These are phyloP conservation scores for Alisma plantagoaquatica DNA, from an alignment of 106 monocot genomes.

Conservation along the genomic window DNA sequence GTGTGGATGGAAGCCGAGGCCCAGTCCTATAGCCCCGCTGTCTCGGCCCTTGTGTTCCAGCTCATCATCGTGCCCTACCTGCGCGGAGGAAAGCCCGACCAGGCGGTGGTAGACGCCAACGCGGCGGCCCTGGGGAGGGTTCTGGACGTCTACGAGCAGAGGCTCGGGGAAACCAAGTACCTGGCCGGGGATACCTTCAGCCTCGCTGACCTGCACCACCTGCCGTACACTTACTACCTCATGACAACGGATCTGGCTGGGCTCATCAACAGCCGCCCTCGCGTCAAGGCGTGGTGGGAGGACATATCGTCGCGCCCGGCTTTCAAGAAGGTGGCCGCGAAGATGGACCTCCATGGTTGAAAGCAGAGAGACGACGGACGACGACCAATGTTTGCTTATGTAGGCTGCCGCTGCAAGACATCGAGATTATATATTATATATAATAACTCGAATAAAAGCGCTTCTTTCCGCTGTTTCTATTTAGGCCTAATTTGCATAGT, in stretches of 20 bases:
- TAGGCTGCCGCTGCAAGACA: too few relatives aligned
- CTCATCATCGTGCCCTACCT: slow-evolving; percentile 24
- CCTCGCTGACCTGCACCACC: slow-evolving; percentile 42
- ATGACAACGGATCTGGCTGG: slow-evolving; percentile 17
- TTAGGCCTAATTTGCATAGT: too few relatives aligned
- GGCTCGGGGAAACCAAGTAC: slow-evolving; percentile 34
- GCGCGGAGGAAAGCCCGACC: slow-evolving; percentile 20
- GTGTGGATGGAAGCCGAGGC: slow-evolving; percentile 52
- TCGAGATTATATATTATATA: too few relatives aligned
- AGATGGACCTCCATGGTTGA: not conserved
- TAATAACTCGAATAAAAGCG: too few relatives aligned
- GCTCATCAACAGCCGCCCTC: slow-evolving; percentile 29
- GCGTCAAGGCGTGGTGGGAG: slow-evolving; percentile 47
- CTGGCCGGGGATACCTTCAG: slow-evolving; percentile 28
- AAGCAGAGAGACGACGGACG: too few relatives aligned
- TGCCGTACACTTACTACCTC: slow-evolving; percentile 22
- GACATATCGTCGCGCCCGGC: slow-evolving; percentile 26
- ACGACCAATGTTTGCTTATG: too few relatives aligned
- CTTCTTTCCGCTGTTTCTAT: too few relatives aligned
- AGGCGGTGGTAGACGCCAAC: slow-evolving; percentile 17
- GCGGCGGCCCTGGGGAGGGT: slow-evolving; percentile 31
- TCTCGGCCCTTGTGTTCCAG: slow-evolving; percentile 25
- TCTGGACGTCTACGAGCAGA: slow-evolving; percentile 48
- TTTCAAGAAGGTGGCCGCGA: slow-evolving; percentile 18
- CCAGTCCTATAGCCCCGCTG: slow-evolving; percentile 21